phyloP scores from a whole-genome alignment of 1,139 yeast species.

The Starmera stellimalicola region DNA sequence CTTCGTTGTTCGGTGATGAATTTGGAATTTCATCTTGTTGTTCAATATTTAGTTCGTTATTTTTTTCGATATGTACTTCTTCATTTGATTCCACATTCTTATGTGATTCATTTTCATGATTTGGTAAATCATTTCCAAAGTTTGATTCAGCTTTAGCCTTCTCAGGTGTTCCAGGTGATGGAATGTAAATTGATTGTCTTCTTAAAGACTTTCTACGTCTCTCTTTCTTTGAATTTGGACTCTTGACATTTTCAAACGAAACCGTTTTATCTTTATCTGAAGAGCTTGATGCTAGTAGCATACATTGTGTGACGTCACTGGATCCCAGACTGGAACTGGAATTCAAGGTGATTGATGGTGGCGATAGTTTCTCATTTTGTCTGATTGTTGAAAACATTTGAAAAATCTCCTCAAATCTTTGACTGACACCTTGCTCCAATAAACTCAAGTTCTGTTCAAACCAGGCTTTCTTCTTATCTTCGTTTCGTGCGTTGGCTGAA shows the following conservation, averaged over 20 bases:
- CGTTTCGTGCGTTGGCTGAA: constrained; percentile 24
- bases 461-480: constrained; percentile 22
- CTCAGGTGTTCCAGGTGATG: constrained; percentile 17
- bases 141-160: constrained; percentile 4
- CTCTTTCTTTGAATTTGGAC: constrained; percentile 13
- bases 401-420: constrained; percentile 35
- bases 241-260: constrained; percentile 13
- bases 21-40: constrained; percentile 2
- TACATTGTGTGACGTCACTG: not conserved
- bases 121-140: not conserved
- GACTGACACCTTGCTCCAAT: constrained; percentile 33
- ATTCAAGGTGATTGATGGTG: constrained; percentile 9
- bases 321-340: constrained; percentile 3
- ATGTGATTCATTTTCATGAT: not conserved
- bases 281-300: constrained; percentile 3
- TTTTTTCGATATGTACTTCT: not conserved
- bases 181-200: constrained; percentile 28
- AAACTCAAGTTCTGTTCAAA: constrained; percentile 25
- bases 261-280: constrained; percentile 14
- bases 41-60: not conserved
- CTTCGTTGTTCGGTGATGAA: not conserved
- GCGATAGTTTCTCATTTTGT: constrained; percentile 25
- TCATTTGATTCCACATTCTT: too few species aligned
- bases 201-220: constrained; percentile 28
- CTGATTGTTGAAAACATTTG: constrained; percentile 29